These are phyloP conservation scores for Zoysia pacifica DNA, from an alignment of 176 grass and related monocot species.

Conservation along the genomic window DNA sequence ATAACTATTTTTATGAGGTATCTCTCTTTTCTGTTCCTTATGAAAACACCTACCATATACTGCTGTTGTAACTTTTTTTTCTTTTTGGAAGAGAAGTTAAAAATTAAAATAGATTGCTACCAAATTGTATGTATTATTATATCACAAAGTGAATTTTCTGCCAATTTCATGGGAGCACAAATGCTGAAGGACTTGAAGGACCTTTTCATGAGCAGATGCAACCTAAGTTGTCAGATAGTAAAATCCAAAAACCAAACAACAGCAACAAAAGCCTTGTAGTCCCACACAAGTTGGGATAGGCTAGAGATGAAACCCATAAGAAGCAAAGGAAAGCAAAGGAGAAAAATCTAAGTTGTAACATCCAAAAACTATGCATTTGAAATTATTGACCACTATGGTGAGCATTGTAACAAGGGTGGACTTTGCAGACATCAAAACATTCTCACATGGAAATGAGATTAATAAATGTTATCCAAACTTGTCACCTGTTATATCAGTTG, in stretches of 20 bases:
- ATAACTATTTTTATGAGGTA: conserved; percentile 5
- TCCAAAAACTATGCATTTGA: not conserved
- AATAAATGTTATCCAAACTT: not conserved
- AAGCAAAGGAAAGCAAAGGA: not conserved
- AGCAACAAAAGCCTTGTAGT: not conserved
- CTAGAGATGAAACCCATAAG: not conserved
- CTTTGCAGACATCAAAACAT: no score
- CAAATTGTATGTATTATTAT: not conserved
- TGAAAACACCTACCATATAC: no score
- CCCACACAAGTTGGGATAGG: not conserved
- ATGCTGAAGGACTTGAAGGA: not conserved
- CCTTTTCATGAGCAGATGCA: conserved; percentile 6
- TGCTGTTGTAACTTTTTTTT: not conserved
- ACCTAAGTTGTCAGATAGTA: not conserved
- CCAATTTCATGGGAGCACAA: not conserved
- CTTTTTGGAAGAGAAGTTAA: not conserved
- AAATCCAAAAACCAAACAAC: not conserved
- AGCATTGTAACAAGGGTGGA: not conserved
- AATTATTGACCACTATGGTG: not conserved
- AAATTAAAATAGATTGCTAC: no score
- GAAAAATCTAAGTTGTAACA: not conserved
- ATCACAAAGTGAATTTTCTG: not conserved
- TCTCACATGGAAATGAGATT: not conserved
- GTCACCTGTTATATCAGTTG: conserved; percentile 13
- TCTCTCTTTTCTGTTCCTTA: conserved; percentile 10